Percentiles rank a stretch among this genome's conserved stretches.
Conservation (phyloP, 2,329 filamentous ascomycete genomes). For the Colletotrichum sp. region DNA sequence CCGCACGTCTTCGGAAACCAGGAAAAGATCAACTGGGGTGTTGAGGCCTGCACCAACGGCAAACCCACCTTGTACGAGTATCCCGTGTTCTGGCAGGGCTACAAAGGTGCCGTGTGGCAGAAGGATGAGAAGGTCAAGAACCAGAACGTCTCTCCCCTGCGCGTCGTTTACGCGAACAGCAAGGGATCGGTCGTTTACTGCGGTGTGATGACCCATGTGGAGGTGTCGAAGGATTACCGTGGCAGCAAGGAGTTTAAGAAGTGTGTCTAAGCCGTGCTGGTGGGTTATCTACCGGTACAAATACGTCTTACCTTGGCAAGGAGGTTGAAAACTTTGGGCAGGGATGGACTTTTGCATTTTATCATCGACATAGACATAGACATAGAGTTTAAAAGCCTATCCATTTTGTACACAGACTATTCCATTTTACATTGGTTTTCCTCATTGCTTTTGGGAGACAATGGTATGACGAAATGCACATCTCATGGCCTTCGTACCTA, state of each 20-base stretch:
- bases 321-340: not conserved
- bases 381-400: not conserved
- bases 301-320: fast-evolving
- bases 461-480: not conserved
- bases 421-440: not conserved
- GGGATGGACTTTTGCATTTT: not conserved
- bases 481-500: not conserved
- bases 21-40: not conserved
- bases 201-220: not conserved
- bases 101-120: not conserved
- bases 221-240: not conserved
- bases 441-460: not conserved
- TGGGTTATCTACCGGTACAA: not conserved
- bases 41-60: not conserved
- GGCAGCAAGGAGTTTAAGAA: not conserved
- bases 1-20: not conserved
- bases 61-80: not conserved
- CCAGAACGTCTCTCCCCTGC: not conserved
- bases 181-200: not conserved
- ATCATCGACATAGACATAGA: not conserved
- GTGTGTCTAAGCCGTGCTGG: not conserved
- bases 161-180: not conserved
- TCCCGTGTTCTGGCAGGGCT: not conserved
- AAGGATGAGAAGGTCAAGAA: not conserved
- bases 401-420: not conserved